Conservation (phyloP, 139 green algal species). For the Asterochloris erici region DNA sequence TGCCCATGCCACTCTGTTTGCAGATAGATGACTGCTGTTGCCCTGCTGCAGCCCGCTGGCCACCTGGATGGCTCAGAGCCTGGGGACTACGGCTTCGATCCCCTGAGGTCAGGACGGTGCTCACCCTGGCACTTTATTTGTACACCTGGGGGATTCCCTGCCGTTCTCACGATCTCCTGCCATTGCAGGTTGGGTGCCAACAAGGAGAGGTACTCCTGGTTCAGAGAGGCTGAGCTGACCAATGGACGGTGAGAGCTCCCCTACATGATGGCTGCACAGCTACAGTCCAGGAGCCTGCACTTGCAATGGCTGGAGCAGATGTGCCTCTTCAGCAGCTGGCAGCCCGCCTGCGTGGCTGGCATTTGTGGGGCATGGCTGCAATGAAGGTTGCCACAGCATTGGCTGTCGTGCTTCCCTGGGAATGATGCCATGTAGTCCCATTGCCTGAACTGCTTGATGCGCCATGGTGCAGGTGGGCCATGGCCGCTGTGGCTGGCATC, state of each 20-base stretch:
- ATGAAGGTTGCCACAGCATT: no score
- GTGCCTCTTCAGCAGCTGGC: no score
- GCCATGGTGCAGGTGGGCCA: slow-evolving; percentile 59
- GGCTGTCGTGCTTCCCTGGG: no score
- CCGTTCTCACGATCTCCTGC: no score
- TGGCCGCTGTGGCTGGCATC: slow-evolving; percentile 79
- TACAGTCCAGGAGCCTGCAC: no score
- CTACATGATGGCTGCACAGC: neutral
- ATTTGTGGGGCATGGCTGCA: no score
- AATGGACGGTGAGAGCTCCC: slow-evolving; percentile 49
- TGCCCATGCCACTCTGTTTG: no score
- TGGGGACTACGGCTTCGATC: slow-evolving; percentile 63
- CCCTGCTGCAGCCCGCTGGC: slow-evolving; percentile 22
- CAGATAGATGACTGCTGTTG: no score
- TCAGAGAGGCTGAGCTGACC: slow-evolving; percentile 77
- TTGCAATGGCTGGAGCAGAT: no score
- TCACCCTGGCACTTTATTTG: no score
- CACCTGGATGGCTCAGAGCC: slow-evolving; percentile 55
- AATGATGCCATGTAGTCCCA: neutral
- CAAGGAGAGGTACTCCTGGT: slow-evolving; percentile 16
- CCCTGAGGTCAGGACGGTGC: slow-evolving; percentile 23
- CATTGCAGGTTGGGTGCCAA: slow-evolving; percentile 1
- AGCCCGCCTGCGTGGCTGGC: no score
- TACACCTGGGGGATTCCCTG: no score
- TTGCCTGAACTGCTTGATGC: neutral